Base-by-base conservation (phyloP, 2,329 filamentous ascomycete species). In the Colletotrichum musae region DNA sequence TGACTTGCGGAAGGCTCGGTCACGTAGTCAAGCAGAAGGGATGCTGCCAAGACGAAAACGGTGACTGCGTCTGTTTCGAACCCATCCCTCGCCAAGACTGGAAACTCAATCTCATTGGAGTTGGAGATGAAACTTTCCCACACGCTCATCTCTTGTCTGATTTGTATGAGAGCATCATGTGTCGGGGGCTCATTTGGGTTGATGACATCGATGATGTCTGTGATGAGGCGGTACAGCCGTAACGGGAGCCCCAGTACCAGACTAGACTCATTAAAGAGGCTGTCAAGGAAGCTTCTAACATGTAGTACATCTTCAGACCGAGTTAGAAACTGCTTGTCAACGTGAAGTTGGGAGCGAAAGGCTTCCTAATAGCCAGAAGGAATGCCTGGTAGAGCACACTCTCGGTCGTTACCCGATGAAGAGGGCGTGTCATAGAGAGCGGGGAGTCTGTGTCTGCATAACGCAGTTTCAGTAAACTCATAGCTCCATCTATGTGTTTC, bases 321-420 rank as follows among this genome's bases (percentile, higher is more conserved):
- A 21, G 26, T 43, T n/a, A 59, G 24, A 12, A 59, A 59, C 0
- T 59, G 26, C 5, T 43, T 16, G 18, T 59, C 57, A 2, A 59
- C 45, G 12, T 50, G 57, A 59, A 59, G 1, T 18, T 59, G 21
- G 57, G 15, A 0, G 24, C 43, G 2, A 59, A 59, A 6, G 57
- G 57, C 1, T 59, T 48, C 24, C 57, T n/a, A n/a, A 41, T 41
- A 0, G 57, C 57, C 16, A 59, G n/a, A 3, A 59, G 28, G 1
- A 59, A 59, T 12, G 43, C 57, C 4, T 59, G 57, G n/a, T 59
- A 59, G 6, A 59, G 9, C 21, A 59, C 57, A 6, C 57, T 59
- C 2, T 59, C 57, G 4, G 41, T 59, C 18, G 43, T 26, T 12
- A 59, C 26, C 7, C 57, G 28, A 41, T 59, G 57, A 6, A 59